These are phyloP conservation scores for Wickerhamiella parazyma DNA, from an alignment of 805 yeast genomes.

Conservation along the genomic window DNA sequence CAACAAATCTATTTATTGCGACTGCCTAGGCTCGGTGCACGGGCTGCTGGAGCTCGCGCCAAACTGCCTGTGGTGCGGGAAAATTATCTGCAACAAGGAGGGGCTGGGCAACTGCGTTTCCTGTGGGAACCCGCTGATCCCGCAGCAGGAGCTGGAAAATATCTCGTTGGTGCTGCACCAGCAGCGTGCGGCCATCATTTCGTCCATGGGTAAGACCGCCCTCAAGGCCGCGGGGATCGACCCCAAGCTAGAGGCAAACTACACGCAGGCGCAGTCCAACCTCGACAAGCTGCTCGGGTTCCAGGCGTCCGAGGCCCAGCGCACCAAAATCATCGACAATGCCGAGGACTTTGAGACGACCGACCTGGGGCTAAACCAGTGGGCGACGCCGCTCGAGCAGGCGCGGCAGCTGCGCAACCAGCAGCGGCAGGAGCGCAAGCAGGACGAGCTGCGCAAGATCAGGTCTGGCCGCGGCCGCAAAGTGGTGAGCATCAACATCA, in stretches of 20 bases:
- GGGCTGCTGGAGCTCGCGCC: slow-evolving; percentile 85
- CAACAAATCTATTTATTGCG: slow-evolving; percentile 34
- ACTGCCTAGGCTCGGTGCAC: slow-evolving; percentile 79
- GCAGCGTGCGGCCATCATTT: slow-evolving; percentile 34
- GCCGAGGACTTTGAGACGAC: slow-evolving; percentile 78
- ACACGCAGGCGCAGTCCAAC: slow-evolving; percentile 56
- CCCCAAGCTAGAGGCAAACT: slow-evolving; percentile 21
- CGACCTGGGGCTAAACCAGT: slow-evolving; percentile 40
- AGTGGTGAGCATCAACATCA: slow-evolving; percentile 63
- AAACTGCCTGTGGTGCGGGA: slow-evolving; percentile 88
- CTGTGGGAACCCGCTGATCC: slow-evolving; percentile 59
- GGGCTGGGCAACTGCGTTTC: slow-evolving; percentile 82
- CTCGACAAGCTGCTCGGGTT: slow-evolving; percentile 61
- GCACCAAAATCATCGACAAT: slow-evolving; percentile 86
- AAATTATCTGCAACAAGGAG: slow-evolving; percentile 78
- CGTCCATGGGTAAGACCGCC: slow-evolving; percentile 26
- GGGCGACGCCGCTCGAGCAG: slow-evolving; percentile 77
- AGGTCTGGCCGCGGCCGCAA: slow-evolving; percentile 61
- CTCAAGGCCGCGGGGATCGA: slow-evolving; percentile 28
- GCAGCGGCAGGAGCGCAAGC: slow-evolving; percentile 54
- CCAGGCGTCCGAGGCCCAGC: slow-evolving; percentile 75
- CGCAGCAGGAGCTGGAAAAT: slow-evolving; percentile 44
- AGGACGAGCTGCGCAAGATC: slow-evolving; percentile 41
- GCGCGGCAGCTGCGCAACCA: slow-evolving; percentile 79
- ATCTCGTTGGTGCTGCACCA: slow-evolving; percentile 42